Evolutionary conservation across 352 stramenopile genomes (phyloP).

Genomic region (Globisporangium sylvaticum): DNA sequence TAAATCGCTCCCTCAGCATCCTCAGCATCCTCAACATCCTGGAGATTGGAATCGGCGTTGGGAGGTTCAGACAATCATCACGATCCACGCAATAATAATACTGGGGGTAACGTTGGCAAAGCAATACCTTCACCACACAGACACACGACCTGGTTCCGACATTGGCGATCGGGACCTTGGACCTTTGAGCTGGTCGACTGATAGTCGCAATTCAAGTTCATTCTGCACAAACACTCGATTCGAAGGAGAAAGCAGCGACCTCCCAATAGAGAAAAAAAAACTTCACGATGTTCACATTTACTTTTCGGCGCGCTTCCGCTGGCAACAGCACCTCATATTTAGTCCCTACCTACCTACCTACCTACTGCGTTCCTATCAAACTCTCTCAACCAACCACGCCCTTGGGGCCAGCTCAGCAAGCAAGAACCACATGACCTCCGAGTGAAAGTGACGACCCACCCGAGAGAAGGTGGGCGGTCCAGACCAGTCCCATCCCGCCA

Average conservation of each 20-base stretch:
- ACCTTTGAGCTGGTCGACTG: too few species aligned
- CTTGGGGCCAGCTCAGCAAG: background rate
- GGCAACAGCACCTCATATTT: background rate
- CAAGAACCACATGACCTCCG: too few species aligned
- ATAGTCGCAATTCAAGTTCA: too few species aligned
- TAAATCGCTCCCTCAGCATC: too few species aligned
- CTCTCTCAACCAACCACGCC: background rate
- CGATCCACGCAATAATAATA: too few species aligned
- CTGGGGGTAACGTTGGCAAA: too few species aligned
- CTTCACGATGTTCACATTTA: background rate
- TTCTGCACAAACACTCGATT: background rate
- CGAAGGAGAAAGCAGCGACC: background rate
- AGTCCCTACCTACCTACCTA: background rate
- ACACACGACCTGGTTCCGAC: too few species aligned
- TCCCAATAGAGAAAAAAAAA: background rate
- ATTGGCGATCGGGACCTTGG: too few species aligned
- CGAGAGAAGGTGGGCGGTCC: background rate
- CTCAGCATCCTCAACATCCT: too few species aligned
- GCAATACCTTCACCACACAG: too few species aligned
- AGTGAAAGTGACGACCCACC: background rate
- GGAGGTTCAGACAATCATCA: too few species aligned
- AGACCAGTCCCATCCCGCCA: background rate
- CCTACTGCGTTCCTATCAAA: background rate
- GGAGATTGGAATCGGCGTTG: too few species aligned
- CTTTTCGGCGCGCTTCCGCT: background rate